Evolutionary conservation across 2,329 filamentous ascomycete genomes (phyloP).

Genomic region (Simplicillium aogashimaense): DNA sequence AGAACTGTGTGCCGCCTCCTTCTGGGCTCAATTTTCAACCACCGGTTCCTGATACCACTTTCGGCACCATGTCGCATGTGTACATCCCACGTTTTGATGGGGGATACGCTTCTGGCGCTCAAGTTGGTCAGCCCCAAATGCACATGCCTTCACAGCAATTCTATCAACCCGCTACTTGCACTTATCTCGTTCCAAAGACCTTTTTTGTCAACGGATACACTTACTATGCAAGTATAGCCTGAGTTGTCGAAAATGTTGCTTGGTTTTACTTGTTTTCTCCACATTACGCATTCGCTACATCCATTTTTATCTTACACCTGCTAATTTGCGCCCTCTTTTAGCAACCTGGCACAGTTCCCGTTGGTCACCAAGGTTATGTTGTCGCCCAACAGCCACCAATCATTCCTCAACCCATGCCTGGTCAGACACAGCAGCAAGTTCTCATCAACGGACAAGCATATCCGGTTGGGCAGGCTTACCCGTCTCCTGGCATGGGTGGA

Average conservation of each 20-base stretch:
- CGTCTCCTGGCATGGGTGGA: constrained; percentile 5
- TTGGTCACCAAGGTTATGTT: constrained; percentile 19
- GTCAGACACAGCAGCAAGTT: constrained; percentile 18
- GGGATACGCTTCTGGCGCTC: constrained; percentile 16
- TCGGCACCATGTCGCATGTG: constrained; percentile 43
- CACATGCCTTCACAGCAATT: constrained; percentile 14
- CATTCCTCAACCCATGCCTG: constrained; percentile 7
- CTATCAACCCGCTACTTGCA: constrained; percentile 10
- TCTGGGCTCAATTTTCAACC: constrained; percentile 45
- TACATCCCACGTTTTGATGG: constrained; percentile 45
- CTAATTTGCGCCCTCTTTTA: constrained; percentile 9
- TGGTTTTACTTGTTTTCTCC: constrained; percentile 3
- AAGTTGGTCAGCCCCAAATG: constrained; percentile 21
- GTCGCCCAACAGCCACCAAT: constrained; percentile 22
- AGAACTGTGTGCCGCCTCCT: constrained; percentile 29
- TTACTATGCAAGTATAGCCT: constrained; percentile 29
- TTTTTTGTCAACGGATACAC: constrained; percentile 19
- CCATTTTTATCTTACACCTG: too few relatives aligned
- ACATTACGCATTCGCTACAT: not conserved
- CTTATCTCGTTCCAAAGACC: constrained; percentile 21
- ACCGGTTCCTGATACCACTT: constrained; percentile 46
- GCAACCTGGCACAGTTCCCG: constrained; percentile 19
- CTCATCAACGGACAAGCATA: constrained; percentile 19
- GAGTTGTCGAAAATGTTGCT: not conserved
- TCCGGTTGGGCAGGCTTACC: not conserved